Evolutionary conservation across 768 basidiomycete genomes (phyloP).

Genomic region (Kwoniella newhampshirensis): DNA sequence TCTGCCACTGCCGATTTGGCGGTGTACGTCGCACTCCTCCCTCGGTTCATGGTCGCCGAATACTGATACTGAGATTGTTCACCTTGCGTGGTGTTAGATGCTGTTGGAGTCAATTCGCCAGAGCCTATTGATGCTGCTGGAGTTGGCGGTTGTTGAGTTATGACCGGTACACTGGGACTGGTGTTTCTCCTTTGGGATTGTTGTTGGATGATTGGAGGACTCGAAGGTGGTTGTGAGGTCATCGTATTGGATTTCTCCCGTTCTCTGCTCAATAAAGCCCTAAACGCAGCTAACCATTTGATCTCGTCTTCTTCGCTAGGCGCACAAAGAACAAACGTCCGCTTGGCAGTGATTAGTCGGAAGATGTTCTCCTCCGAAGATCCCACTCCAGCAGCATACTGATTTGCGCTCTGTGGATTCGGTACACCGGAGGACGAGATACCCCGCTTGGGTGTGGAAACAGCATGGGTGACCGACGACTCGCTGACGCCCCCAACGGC

Average conservation of each 20-base stretch:
- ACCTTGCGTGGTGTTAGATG: no score
- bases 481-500: not conserved
- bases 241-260: not conserved
- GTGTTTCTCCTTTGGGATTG: not conserved
- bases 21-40: slow-evolving; percentile 52
- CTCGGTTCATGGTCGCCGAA: slow-evolving; percentile 14
- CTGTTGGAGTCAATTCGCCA: no score
- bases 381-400: not conserved
- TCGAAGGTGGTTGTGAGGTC: not conserved
- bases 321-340: slow-evolving; percentile 82
- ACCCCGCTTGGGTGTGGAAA: not conserved
- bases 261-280: slow-evolving; percentile 67
- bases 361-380: slow-evolving; percentile 67
- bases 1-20: slow-evolving; percentile 54
- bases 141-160: slow-evolving; percentile 34
- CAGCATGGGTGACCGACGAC: not conserved
- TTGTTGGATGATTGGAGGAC: not conserved
- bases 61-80: not conserved
- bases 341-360: slow-evolving; percentile 94
- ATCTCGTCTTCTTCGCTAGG: slow-evolving; percentile 98
- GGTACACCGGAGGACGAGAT: not conserved
- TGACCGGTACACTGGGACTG: slow-evolving; percentile 15
- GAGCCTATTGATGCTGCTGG: slow-evolving; percentile 11
- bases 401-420: not conserved
- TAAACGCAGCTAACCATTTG: slow-evolving; percentile 92